Base-by-base conservation (phyloP, 2,329 filamentous ascomycete species). In the Aspergillus pseudoviridinutans region DNA sequence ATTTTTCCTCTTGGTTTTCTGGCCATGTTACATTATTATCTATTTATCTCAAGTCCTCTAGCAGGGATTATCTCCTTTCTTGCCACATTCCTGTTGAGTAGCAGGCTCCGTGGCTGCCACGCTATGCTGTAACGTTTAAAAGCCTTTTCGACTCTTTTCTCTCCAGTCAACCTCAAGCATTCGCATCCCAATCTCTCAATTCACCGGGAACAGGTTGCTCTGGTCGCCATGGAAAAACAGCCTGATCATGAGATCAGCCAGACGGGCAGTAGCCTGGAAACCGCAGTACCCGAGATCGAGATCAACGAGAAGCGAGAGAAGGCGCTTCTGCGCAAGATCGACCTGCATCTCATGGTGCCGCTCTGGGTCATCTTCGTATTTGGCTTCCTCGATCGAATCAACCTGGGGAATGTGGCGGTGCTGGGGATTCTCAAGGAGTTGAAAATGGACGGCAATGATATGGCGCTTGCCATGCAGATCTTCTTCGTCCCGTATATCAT, bases 401-500 rank as follows among this genome's bases (percentile, higher is more conserved):
- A 66, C 25, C 51, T 65, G 1, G 66, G 66, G 7, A 69, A 68
- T 50, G 65, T 62, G 20, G 58, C 50, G 14, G 58, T 67, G 24
- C 49, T 64, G 20, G 66, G 65, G 1, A 63, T 68, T 29, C 58
- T 61, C 25, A 20, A 58, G 17, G 65, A 66, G 27, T 55, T 67
- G 25, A 50, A 64, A 8, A 57, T 67, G 27, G 28, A 50, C 2
- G 67, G 66, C 14, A 46, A 46, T 2, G 42, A 46, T 24, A 46
- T 46, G 42, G 42, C 42, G 42, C 42, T 46, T 4, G 42, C n/a
- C 14, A 46, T 46, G 42, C 42, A 46, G 9, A 66, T 67, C 5
- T 69, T 69, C 59, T 70, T 70, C 54, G 60, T 68, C 10, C 64
- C 67, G 6, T 71, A 71, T 50, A 64, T 70, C 41, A 38, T 68